These are phyloP conservation scores for Eucalyptus urophylla DNA, from an alignment of 345 rosid species.

Conservation along the genomic window DNA sequence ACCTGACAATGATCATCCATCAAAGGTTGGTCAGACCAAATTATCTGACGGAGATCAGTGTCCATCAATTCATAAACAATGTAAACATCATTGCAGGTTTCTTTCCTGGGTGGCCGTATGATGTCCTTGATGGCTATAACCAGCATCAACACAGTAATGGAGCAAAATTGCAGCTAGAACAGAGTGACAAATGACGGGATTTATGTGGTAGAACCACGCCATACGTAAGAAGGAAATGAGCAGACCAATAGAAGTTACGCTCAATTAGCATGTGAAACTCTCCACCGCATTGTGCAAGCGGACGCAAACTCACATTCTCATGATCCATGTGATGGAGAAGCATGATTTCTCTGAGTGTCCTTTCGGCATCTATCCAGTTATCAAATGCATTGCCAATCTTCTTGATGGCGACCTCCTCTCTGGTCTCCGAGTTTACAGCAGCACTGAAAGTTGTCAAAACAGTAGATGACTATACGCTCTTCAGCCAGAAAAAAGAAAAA, in stretches of 20 bases:
- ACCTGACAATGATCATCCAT: conserved; percentile 73
- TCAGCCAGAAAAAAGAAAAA: not conserved
- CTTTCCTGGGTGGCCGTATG: conserved; percentile 57
- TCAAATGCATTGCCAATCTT: conserved; percentile 73
- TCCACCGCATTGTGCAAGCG: not conserved
- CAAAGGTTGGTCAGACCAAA: conserved; percentile 46
- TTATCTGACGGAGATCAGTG: conserved; percentile 68
- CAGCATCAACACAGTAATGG: conserved; percentile 6
- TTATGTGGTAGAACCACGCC: not conserved
- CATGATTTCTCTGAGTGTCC: conserved; percentile 67
- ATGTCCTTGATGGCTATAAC: conserved; percentile 53
- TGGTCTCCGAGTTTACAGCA: conserved; percentile 52
- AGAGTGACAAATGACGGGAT: not conserved
- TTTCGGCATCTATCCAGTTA: conserved; percentile 56
- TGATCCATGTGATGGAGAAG: conserved; percentile 75
- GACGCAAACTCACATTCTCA: conserved; percentile 30
- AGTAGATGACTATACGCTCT: not conserved
- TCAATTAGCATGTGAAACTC: not conserved
- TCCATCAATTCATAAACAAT: conserved; percentile 77
- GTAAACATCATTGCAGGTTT: conserved; percentile 65
- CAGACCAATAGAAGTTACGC: not conserved
- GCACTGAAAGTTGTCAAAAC: conserved; percentile 24
- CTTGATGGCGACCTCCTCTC: conserved; percentile 55
- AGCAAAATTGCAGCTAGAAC: not conserved
- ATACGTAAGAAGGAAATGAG: not conserved